These are phyloP conservation scores for Suillus spraguei DNA, from an alignment of 768 basidiomycete genomes.

Conservation along the genomic window DNA sequence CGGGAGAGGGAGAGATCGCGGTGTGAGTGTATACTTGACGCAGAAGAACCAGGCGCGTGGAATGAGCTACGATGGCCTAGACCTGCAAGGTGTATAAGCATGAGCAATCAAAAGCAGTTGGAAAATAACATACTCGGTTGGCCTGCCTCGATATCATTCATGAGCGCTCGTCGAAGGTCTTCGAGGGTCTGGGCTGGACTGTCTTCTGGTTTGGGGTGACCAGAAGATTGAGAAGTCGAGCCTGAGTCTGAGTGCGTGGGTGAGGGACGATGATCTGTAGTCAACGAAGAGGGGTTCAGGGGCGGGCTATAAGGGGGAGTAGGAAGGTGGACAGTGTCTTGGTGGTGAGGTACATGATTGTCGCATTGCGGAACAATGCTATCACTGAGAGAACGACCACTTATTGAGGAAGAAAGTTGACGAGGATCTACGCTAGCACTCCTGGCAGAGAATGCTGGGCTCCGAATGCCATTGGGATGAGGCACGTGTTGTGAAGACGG, in stretches of 20 bases:
- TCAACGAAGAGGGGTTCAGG: constrained; percentile 1
- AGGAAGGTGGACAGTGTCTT: constrained; percentile 15
- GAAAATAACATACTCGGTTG: constrained; percentile 10
- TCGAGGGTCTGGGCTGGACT: constrained; percentile 22
- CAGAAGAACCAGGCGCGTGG: constrained; percentile 7
- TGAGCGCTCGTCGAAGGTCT: constrained; percentile 21
- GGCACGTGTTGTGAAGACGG: not conserved
- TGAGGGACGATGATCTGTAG: constrained; percentile 2
- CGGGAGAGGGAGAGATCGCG: constrained; percentile 31
- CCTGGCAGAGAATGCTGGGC: not conserved
- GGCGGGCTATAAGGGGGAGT: constrained; percentile 36
- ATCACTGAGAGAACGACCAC: constrained; percentile 10
- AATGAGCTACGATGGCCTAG: not conserved
- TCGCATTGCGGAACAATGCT: constrained; percentile 14
- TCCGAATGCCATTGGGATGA: not conserved
- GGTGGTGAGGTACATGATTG: not conserved
- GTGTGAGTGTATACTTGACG: constrained; percentile 12
- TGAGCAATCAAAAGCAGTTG: not conserved
- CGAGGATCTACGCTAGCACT: constrained; percentile 12
- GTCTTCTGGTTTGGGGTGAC: constrained; percentile 11
- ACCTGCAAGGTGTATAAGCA: constrained; percentile 1
- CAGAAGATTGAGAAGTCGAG: not conserved
- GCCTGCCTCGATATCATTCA: constrained; percentile 15
- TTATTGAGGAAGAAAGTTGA: not conserved
- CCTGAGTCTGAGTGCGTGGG: not conserved